phyloP scores from a whole-genome alignment of 495 filamentous ascomycete species.

The Aspergillus ellipticus region DNA sequence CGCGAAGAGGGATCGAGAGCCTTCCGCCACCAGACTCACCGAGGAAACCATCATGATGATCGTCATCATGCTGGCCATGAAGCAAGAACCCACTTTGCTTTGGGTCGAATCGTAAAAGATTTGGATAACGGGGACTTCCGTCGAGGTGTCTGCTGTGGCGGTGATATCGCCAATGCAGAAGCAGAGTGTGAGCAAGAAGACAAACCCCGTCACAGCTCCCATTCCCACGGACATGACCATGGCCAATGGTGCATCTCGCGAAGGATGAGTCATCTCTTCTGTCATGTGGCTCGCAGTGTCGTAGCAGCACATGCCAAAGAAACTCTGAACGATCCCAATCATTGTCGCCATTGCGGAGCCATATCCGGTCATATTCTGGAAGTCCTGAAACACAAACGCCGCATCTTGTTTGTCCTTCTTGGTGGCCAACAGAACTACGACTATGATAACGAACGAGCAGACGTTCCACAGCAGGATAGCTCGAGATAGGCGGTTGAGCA shows the following conservation, averaged over 20 bases:
- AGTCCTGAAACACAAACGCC: slow-evolving; percentile 50
- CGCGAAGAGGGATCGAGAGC: slow-evolving; percentile 43
- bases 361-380: slow-evolving; percentile 52
- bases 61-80: slow-evolving; percentile 40
- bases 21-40: slow-evolving; percentile 44
- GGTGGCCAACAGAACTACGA: slow-evolving; percentile 44
- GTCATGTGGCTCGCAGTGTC: slow-evolving; percentile 39
- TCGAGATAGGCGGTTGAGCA: slow-evolving; percentile 44
- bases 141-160: slow-evolving; percentile 34
- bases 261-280: slow-evolving; percentile 22
- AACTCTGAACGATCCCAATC: slow-evolving; percentile 47
- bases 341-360: slow-evolving; percentile 42
- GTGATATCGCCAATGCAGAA: slow-evolving; percentile 51
- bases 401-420: slow-evolving; percentile 49
- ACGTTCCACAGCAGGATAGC: slow-evolving; percentile 51
- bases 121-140: slow-evolving; percentile 40
- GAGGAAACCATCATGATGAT: slow-evolving; percentile 39
- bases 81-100: slow-evolving; percentile 40
- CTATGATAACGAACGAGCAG: slow-evolving; percentile 42
- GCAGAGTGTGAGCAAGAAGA: slow-evolving; percentile 46
- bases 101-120: slow-evolving; percentile 48
- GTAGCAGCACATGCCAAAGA: slow-evolving; percentile 52
- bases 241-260: slow-evolving; percentile 20
- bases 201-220: slow-evolving; percentile 40
- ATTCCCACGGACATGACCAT: slow-evolving; percentile 20